phyloP scores from a whole-genome alignment of 805 yeast species.

The Saturnispora ahearnii region DNA sequence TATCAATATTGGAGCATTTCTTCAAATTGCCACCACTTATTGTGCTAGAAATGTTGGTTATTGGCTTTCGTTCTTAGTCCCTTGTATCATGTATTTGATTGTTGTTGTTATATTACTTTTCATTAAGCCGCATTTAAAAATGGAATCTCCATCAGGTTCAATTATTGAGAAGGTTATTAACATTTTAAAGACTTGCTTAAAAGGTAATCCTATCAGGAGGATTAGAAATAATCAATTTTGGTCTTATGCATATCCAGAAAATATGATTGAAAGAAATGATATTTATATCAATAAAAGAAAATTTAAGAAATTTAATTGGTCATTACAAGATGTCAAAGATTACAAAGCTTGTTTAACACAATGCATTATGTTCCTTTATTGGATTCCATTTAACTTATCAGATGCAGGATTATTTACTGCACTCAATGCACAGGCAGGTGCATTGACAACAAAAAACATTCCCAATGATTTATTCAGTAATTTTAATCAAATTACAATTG shows the following conservation, averaged over 20 bases:
- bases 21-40: slow-evolving; percentile 43
- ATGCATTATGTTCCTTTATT: slow-evolving; percentile 39
- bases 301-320: slow-evolving; percentile 27
- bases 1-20: slow-evolving; percentile 47
- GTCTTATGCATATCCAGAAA: slow-evolving; percentile 41
- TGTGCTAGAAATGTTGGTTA: slow-evolving; percentile 43
- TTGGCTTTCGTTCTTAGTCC: slow-evolving; percentile 47
- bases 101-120: slow-evolving; percentile 40
- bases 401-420: slow-evolving; percentile 41
- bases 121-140: slow-evolving; percentile 27
- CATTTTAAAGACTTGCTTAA: slow-evolving; percentile 35
- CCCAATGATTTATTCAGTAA: slow-evolving; percentile 50
- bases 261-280: slow-evolving; percentile 37
- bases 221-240: slow-evolving; percentile 33
- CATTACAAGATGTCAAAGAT: slow-evolving; percentile 41
- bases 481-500: slow-evolving; percentile 47
- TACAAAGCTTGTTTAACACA: slow-evolving; percentile 35
- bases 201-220: slow-evolving; percentile 37
- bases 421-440: slow-evolving; percentile 46
- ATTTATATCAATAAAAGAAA: slow-evolving; percentile 23
- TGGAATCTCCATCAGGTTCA: slow-evolving; percentile 36
- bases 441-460: slow-evolving; percentile 43
- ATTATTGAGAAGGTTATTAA: slow-evolving; percentile 36
- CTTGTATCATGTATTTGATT: slow-evolving; percentile 46
- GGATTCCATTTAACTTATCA: slow-evolving; percentile 29